Base-by-base conservation (phyloP, 805 yeast genomes). In the Hanseniaspora guilliermondii region DNA sequence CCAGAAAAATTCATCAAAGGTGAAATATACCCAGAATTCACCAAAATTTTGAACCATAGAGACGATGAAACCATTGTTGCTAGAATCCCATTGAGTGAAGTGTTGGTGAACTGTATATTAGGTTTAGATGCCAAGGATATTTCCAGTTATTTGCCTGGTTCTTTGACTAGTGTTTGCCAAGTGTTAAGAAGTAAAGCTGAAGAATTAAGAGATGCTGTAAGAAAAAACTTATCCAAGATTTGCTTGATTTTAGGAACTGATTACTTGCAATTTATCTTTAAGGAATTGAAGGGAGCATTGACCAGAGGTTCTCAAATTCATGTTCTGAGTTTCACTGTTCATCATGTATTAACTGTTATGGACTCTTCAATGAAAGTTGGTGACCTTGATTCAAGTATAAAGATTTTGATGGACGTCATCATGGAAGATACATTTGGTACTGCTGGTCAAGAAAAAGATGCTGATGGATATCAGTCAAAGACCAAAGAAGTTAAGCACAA, bases 401-500 rank as follows among this genome's bases (percentile, higher is more conserved):
- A 70, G 2, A 60, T 83, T 53, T 69, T 89, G 12, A 81, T 83
- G 60, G 80, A 78, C 22, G 72, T 87, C 16, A 74, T 89, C 22
- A 91, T 91, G 96, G 95, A 88, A 63, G 96, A 91, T 63, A 76
- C 81, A 4, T 89, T 93, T 67, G 98, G 98, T 24, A 77, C 83
- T 9, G 85, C 95, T 3, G 95, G 96, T 36, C 84, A 83, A 63
- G 97, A 93, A 63, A 91, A 93, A 65, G 97, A 93, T 59, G 89
- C 93, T 5, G 97, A 88, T 58, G 96, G 88, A 19, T 91, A 93
- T 63, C 78, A 77, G 52, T 82, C 86, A 32, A 80, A 82, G 58
- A 85, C 88, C 80, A 85, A 84, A 61, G 98, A 91, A 71, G 91
- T 93, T 36, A 89, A 87, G 65, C 82, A 80, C 59, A 87, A 86